These are phyloP conservation scores for Fusarium sp. DNA, from an alignment of 2,329 filamentous ascomycete genomes.

Conservation along the genomic window DNA sequence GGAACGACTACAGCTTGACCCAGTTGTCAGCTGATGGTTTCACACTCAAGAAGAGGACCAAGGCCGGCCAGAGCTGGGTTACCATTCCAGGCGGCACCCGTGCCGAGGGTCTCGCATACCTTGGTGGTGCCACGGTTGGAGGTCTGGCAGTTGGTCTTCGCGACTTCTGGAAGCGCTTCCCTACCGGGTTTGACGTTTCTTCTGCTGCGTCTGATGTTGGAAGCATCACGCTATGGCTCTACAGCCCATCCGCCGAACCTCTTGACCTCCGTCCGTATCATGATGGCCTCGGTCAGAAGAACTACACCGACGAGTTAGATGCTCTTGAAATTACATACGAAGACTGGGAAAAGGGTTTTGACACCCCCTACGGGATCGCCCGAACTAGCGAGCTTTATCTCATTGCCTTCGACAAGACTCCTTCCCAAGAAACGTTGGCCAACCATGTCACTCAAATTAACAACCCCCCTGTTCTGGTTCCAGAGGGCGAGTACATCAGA, in stretches of 20 bases:
- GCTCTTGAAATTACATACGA: constrained; percentile 73
- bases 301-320: constrained; percentile 67
- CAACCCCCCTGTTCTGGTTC: constrained; percentile 62
- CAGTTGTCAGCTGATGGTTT: constrained; percentile 72
- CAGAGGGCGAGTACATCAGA: constrained; percentile 60
- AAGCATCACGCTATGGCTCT: constrained; percentile 69
- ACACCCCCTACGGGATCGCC: constrained; percentile 67
- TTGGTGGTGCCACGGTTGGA: constrained; percentile 67
- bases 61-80: constrained; percentile 67
- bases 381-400: constrained; percentile 68
- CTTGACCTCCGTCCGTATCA: constrained; percentile 69
- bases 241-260: constrained; percentile 65
- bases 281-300: constrained; percentile 66
- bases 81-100: constrained; percentile 67
- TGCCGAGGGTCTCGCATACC: constrained; percentile 67
- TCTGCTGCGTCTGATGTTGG: constrained; percentile 62
- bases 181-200: constrained; percentile 66
- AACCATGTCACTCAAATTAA: constrained; percentile 58
- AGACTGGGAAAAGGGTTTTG: constrained; percentile 66
- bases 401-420: constrained; percentile 63
- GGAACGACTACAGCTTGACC: constrained; percentile 66
- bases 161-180: constrained; percentile 73
- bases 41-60: constrained; percentile 69
- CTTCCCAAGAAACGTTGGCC: constrained; percentile 58
- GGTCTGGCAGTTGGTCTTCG: constrained; percentile 68